phyloP scores from a whole-genome alignment of 768 basidiomycete species.

The Trametes cubensis region DNA sequence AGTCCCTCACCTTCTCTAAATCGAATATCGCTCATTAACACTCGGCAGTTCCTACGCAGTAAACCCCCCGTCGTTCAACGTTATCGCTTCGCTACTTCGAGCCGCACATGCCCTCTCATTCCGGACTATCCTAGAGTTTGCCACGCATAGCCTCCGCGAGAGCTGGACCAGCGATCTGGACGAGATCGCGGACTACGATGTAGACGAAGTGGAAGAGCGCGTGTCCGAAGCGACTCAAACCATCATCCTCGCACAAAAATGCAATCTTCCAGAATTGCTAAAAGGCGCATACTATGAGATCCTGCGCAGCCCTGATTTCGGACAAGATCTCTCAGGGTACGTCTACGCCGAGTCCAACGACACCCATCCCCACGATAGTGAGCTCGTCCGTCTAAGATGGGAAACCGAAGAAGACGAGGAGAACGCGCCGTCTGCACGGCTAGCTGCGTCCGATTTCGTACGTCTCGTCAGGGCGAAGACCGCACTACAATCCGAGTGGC shows the following conservation, averaged over 20 bases:
- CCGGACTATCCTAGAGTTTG: conserved; percentile 32
- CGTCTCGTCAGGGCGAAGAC: conserved; percentile 30
- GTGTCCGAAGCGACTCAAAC: conserved; percentile 34
- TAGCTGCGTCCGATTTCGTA: conserved; percentile 26
- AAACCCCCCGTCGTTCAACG: conserved; percentile 33
- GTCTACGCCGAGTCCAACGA: conserved; percentile 9
- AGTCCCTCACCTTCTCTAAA: conserved; percentile 3
- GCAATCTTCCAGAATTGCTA: conserved; percentile 35
- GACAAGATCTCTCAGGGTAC: conserved; percentile 24
- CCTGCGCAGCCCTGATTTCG: conserved; percentile 35
- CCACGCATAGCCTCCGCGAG: conserved; percentile 34
- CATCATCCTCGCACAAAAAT: conserved; percentile 36
- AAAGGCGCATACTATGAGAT: conserved; percentile 47
- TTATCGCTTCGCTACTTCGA: conserved; percentile 39
- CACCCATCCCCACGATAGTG: neutral
- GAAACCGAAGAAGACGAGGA: conserved; percentile 8
- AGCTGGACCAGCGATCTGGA: conserved; percentile 37
- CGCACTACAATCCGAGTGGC: conserved; percentile 29
- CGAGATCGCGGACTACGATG: conserved; percentile 7
- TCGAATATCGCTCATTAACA: neutral
- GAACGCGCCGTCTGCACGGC: conserved; percentile 10
- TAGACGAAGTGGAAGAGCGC: neutral
- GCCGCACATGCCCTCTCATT: conserved; percentile 41
- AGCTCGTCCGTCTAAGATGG: neutral
- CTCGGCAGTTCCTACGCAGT: conserved; percentile 31